Conservation (phyloP, 176 grass and related monocot species). For the Phyllostachys edulis region DNA sequence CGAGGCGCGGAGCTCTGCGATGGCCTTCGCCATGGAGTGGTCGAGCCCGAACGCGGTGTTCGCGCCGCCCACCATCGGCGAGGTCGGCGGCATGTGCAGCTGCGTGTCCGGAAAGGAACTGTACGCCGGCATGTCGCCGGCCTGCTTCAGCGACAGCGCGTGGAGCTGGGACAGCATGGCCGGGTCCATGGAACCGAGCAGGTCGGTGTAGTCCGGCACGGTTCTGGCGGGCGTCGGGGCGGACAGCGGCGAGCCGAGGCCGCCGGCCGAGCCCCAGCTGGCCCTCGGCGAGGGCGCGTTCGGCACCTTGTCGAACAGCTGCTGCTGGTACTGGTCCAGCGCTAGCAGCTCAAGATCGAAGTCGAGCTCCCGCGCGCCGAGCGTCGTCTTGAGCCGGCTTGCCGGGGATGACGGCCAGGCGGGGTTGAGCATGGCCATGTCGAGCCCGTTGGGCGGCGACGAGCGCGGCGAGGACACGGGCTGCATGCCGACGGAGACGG, state of each 20-base stretch:
- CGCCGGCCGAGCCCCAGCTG: slow-evolving; percentile 47
- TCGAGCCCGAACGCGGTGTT: slow-evolving; percentile 61
- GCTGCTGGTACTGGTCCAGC: slow-evolving; percentile 86
- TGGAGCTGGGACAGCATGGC: slow-evolving; percentile 66
- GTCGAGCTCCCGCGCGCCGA: slow-evolving; percentile 62
- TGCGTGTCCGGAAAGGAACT: slow-evolving; percentile 44
- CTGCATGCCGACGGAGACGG: slow-evolving; percentile 66
- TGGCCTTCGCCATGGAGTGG: slow-evolving; percentile 81
- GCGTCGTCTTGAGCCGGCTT: slow-evolving; percentile 61
- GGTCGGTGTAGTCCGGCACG: slow-evolving; percentile 59
- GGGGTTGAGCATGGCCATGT: slow-evolving; percentile 62
- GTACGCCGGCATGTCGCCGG: slow-evolving; percentile 49
- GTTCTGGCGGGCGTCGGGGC: not conserved
- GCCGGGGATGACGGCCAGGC: slow-evolving; percentile 51
- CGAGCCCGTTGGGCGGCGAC: slow-evolving; percentile 45
- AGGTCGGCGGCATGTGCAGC: slow-evolving; percentile 58
- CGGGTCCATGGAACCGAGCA: slow-evolving; percentile 56
- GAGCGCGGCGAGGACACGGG: slow-evolving; percentile 42
- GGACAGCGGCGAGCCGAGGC: slow-evolving; percentile 40
- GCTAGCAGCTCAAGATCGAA: slow-evolving; percentile 71
- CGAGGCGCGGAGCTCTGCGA: slow-evolving; percentile 83
- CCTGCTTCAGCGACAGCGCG: slow-evolving; percentile 61
- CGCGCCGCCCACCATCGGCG: slow-evolving; percentile 49
- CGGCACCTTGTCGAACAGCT: slow-evolving; percentile 75
- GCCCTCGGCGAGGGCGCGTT: slow-evolving; percentile 57